phyloP scores from a whole-genome alignment of 352 stramenopile species.

The Stramenopiles sp. region DNA sequence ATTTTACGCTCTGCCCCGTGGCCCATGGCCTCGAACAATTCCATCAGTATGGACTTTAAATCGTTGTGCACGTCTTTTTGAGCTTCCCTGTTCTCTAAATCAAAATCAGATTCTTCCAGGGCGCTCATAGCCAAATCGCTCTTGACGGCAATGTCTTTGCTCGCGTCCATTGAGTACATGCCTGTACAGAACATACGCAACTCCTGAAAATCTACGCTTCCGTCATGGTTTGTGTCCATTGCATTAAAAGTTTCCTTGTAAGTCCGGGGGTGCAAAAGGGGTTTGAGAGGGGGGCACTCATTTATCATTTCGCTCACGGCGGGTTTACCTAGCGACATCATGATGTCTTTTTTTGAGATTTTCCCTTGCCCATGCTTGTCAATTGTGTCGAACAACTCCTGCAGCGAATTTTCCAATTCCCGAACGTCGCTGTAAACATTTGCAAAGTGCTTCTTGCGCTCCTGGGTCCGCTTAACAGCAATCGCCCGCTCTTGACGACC shows the following conservation, averaged over 20 bases:
- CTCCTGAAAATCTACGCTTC: not conserved
- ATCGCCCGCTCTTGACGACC: not conserved
- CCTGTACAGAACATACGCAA: not conserved
- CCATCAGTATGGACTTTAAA: not conserved
- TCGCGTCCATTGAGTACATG: not conserved
- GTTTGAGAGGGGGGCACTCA: not conserved
- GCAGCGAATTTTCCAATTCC: not conserved
- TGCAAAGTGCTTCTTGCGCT: not conserved
- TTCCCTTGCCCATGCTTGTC: not conserved
- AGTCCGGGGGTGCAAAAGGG: not conserved
- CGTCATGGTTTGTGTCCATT: not conserved
- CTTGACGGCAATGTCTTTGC: slow-evolving; percentile 1
- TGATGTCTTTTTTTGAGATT: not conserved
- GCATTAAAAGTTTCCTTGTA: not conserved
- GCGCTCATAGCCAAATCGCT: not conserved
- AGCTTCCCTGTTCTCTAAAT: not conserved
- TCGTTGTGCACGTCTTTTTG: not conserved
- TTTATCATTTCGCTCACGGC: not conserved
- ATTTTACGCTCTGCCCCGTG: not conserved
- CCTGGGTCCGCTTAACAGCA: not conserved
- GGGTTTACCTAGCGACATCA: not conserved
- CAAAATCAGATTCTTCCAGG: not conserved
- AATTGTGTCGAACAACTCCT: not conserved
- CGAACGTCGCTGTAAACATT: not conserved
- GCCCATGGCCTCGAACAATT: not conserved